These are phyloP conservation scores for Calonectria honghensis DNA, from an alignment of 2,329 filamentous ascomycete species.

Conservation along the genomic window DNA sequence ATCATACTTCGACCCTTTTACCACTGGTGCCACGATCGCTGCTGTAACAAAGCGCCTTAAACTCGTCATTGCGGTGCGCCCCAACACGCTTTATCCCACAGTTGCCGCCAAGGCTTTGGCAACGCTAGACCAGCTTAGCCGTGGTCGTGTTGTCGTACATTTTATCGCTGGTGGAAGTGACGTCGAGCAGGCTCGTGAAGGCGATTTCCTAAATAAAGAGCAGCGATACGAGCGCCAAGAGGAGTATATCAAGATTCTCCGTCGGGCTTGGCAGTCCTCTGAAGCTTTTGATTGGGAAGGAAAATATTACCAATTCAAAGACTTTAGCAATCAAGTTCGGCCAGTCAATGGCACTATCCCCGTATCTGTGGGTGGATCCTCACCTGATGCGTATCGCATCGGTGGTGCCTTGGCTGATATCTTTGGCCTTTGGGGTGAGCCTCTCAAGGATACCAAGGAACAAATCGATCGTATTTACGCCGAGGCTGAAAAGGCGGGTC, in stretches of 20 bases:
- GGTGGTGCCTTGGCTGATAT: slow-evolving; percentile 76
- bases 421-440: slow-evolving; percentile 79
- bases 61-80: slow-evolving; percentile 76
- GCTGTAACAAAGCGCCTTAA: slow-evolving; percentile 75
- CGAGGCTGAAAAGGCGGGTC: slow-evolving; percentile 73
- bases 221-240: slow-evolving; percentile 75
- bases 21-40: slow-evolving; percentile 74
- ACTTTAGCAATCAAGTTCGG: slow-evolving; percentile 72
- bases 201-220: slow-evolving; percentile 75
- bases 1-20: slow-evolving; percentile 66
- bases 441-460: slow-evolving; percentile 77
- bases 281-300: slow-evolving; percentile 79
- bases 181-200: slow-evolving; percentile 75
- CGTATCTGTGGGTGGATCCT: slow-evolving; percentile 76
- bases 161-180: slow-evolving; percentile 79
- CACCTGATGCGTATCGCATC: slow-evolving; percentile 75
- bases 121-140: slow-evolving; percentile 76
- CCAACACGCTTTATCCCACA: slow-evolving; percentile 76
- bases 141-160: slow-evolving; percentile 75
- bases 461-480: slow-evolving; percentile 77
- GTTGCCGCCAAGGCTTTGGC: slow-evolving; percentile 77
- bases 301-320: slow-evolving; percentile 76
- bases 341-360: slow-evolving; percentile 73
- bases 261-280: slow-evolving; percentile 73
- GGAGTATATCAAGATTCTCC: slow-evolving; percentile 77